Conservation (phyloP, 352 stramenopile species). For the Phytophthora palmivora region DNA sequence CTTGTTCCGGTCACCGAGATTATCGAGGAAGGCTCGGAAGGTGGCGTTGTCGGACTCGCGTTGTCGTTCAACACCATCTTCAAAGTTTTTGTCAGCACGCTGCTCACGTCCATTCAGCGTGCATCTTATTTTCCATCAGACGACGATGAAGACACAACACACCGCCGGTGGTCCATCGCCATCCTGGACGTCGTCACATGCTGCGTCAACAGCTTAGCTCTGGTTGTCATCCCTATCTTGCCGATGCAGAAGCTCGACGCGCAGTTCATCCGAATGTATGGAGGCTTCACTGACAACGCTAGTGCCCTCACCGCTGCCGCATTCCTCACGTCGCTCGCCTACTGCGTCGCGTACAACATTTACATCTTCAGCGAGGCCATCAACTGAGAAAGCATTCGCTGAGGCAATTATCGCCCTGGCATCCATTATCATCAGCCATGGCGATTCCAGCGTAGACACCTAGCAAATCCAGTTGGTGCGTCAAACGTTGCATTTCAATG, state of each 20-base stretch:
- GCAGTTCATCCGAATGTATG: conserved; percentile 72
- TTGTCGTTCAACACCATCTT: conserved; percentile 65
- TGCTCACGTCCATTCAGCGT: conserved; percentile 46
- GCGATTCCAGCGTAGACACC: conserved; percentile 1
- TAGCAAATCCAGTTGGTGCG: neutral
- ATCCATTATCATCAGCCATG: neutral
- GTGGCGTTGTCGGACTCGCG: conserved; percentile 56
- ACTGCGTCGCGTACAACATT: conserved; percentile 58
- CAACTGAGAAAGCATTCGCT: conserved; percentile 17
- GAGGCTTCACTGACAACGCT: conserved; percentile 61
- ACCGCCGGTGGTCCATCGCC: conserved; percentile 40
- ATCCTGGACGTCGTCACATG: conserved; percentile 44
- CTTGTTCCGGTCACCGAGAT: conserved; percentile 63
- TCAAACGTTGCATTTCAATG: neutral
- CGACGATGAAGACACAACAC: conserved; percentile 25
- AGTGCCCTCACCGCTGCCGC: conserved; percentile 37
- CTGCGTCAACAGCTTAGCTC: conserved; percentile 46
- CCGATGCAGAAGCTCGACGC: conserved; percentile 67
- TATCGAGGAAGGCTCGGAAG: conserved; percentile 66
- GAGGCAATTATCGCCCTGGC: neutral
- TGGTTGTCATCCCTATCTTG: conserved; percentile 43
- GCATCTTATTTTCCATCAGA: conserved; percentile 40
- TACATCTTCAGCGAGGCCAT: conserved; percentile 49
- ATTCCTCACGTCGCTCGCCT: conserved; percentile 51
- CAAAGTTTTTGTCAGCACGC: conserved; percentile 52